Evolutionary conservation across 768 basidiomycete species (phyloP), one percentile per base, ranked within the genome.

Genomic region (Trametes punicea): DNA sequence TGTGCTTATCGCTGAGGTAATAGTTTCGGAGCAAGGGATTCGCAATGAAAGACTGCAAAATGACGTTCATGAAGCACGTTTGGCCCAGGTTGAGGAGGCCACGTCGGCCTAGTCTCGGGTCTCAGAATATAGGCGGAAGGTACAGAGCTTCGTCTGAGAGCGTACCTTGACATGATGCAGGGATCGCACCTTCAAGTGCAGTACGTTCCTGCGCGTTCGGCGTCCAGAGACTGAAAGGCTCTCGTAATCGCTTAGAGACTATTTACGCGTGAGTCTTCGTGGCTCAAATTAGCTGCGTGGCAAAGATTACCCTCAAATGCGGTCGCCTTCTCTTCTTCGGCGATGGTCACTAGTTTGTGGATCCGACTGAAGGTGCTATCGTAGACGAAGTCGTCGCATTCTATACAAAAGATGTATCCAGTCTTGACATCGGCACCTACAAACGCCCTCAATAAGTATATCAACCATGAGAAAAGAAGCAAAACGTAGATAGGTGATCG

Each of bases 41-140:
- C 71, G 92, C 88, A 7, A 90, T 76, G 64, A 98, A 86, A 11
- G 82, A 83, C 70, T 98, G 96, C 10, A 98, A 78, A 20, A 97
- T 84, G 48, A 88, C 93, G 61, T 93, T 96, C 63, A 98, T 79
- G 73, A 93, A 98, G 67, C 96, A 98, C 0, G 94, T 98, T 69
- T 93, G 87, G 1, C 93, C 92, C 0, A 96, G 81, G 69, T 96
- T 95, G 39, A 93, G 73, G 3, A 96, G 76, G 0, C 93, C 93
- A 55, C 90, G 78, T n/a, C 90, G 83, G 48, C 85, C 91, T 91
- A 23, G 18, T 16, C 34, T 4, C 6, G 34, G 10, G 26, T 10
- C 39, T 49, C 16, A 23, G 39, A n/a, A 9, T 27, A 26, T 63
- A 23, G 54, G 55, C 30, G 20, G 15, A 4, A 15, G 39, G 8